These are phyloP conservation scores for Pseudognaphalium luteoalbum DNA, from an alignment of 129 eudicot species.

Conservation along the genomic window DNA sequence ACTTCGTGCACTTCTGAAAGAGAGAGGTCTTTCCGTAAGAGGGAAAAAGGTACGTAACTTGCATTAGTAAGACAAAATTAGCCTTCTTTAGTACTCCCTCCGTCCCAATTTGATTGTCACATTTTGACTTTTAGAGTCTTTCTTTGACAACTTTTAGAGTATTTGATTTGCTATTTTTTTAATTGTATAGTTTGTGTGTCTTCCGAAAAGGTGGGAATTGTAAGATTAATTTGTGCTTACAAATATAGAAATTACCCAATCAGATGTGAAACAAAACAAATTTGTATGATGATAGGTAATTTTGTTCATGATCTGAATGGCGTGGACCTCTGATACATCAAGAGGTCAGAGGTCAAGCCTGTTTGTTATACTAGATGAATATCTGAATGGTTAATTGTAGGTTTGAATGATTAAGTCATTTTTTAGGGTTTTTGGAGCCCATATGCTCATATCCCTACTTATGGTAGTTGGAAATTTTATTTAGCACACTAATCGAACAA, in stretches of 20 bases:
- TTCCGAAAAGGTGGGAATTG: neutral
- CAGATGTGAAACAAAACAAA: conserved; percentile 7
- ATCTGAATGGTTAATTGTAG: neutral
- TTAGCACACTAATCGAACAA: neutral
- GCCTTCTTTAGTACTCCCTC: no score
- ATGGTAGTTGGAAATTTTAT: neutral
- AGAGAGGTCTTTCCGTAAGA: conserved; percentile 68
- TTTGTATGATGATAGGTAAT: neutral
- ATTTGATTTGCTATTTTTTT: neutral
- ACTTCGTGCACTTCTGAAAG: conserved; percentile 74
- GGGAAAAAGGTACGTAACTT: conserved; percentile 74
- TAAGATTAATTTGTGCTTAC: neutral
- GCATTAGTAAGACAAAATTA: neutral
- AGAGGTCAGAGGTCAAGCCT: neutral
- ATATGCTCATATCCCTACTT: neutral
- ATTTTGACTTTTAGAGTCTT: no score
- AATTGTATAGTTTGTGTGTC: neutral
- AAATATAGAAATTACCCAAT: neutral
- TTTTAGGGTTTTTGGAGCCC: neutral
- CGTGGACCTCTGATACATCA: neutral
- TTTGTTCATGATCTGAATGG: neutral
- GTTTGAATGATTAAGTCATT: neutral
- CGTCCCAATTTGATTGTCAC: no score
- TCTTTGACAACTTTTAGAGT: no score
- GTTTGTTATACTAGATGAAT: neutral